Conservation (phyloP, 2,329 filamentous ascomycete genomes). For the Eurotiales sp. region DNA sequence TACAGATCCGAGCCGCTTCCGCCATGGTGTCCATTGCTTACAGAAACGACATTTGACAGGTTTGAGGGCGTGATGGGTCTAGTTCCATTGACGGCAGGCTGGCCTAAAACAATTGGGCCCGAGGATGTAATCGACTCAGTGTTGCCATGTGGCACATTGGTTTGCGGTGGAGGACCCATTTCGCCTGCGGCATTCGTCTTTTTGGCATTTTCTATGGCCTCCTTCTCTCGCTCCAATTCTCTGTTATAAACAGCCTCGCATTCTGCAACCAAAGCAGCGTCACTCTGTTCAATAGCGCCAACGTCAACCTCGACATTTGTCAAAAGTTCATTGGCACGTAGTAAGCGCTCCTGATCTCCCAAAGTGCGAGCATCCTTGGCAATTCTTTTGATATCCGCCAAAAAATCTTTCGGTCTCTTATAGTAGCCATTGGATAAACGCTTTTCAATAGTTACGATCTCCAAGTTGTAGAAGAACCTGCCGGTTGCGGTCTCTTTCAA, state of each 20-base stretch:
- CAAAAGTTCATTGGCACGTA: conserved; percentile 87
- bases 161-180: conserved; percentile 42
- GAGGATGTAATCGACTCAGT: conserved; percentile 49
- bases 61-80: conserved; percentile 55
- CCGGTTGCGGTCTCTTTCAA: conserved; percentile 69
- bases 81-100: conserved; percentile 56
- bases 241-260: conserved; percentile 79
- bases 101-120: conserved; percentile 60
- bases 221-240: conserved; percentile 65
- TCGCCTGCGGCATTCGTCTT: conserved; percentile 38
- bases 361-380: conserved; percentile 78
- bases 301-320: conserved; percentile 95
- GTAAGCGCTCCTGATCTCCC: conserved; percentile 75
- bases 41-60: conserved; percentile 43
- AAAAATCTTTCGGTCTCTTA: conserved; percentile 81
- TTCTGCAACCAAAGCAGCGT: conserved; percentile 62
- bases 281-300: conserved; percentile 63
- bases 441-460: conserved; percentile 89
- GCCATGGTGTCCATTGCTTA: conserved; percentile 57
- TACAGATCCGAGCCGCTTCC: conserved; percentile 38
- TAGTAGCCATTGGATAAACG: conserved; percentile 97
- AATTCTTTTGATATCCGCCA: conserved; percentile 79
- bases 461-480: conserved; percentile 93
- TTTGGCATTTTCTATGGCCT: conserved; percentile 55
- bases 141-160: conserved; percentile 51